Evolutionary conservation across 2,329 filamentous ascomycete genomes (phyloP), one percentile per base, ranked within the genome.

Genomic region (Huntiella omanensis): DNA sequence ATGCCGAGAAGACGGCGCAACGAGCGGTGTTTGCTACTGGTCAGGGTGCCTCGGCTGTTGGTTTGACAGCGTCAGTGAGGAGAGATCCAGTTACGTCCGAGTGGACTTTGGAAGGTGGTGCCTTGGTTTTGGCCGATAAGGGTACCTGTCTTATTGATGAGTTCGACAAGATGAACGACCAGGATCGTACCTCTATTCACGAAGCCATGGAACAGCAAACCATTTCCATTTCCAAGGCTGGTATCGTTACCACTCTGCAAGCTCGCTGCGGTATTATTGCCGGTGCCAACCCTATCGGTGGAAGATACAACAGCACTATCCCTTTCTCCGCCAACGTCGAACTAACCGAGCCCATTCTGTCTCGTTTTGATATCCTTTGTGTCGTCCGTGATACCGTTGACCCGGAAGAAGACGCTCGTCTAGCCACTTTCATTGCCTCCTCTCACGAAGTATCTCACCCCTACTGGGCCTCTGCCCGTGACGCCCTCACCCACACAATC

Each of bases 111-210:
- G 91, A 98, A 64, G 91, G 91, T 52, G 91, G 91, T 58, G 91
- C 91, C 3, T 70, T 98, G 8, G 91, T 98, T 56, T 75, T 98
- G 47, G 91, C 91, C 12, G 91, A 98, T 60, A 81, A 84, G 53
- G 91, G 91, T 36, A 94, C 85, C 12, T 96, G 91, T 57, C 70
- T 98, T 28, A 98, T 98, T 52, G 91, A 98, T 56, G 91, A 98
- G 63, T 98, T 98, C 56, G 91, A 98, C 73, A 98, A 98, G 71
- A 98, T 98, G 91, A 96, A 96, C 60, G 91, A 98, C 60, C 86
- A 96, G 59, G 91, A 98, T 61, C 77, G 91, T 53, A 96, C 91
- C 1, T 94, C 86, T 5, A 98, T 98, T 55, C 91, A 98, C 71
- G 91, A 98, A 69, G 91, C 91, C 50, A 98, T 98, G 91, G 91